phyloP scores from a whole-genome alignment of 768 basidiomycete genomes.

The Vararia minispora region DNA sequence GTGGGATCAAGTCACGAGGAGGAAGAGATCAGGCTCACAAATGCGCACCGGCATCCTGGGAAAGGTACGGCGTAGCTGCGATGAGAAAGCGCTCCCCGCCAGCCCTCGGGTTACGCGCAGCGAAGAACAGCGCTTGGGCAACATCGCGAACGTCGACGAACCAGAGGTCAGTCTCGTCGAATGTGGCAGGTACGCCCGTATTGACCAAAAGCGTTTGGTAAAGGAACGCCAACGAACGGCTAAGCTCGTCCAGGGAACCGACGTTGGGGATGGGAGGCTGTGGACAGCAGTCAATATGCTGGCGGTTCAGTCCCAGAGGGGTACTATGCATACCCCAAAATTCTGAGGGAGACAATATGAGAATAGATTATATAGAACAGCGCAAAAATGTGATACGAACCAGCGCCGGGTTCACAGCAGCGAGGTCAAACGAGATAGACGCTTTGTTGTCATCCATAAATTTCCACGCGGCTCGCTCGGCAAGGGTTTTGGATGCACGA shows the following conservation, averaged over 20 bases:
- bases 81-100: too few relatives aligned
- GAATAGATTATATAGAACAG: too few relatives aligned
- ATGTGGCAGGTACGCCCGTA: background rate
- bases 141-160: slow-evolving; percentile 25
- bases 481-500: slow-evolving; percentile 23
- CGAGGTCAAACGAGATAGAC: slow-evolving; percentile 22
- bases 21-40: too few relatives aligned
- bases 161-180: slow-evolving; percentile 5
- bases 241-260: slow-evolving; percentile 20
- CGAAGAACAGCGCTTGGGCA: slow-evolving; percentile 16
- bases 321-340: too few relatives aligned
- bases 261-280: slow-evolving; percentile 20
- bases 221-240: slow-evolving; percentile 17
- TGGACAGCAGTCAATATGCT: too few relatives aligned
- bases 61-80: too few relatives aligned
- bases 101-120: slow-evolving; percentile 18
- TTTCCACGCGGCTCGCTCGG: slow-evolving; percentile 28
- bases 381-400: too few relatives aligned
- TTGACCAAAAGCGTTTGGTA: slow-evolving; percentile 4
- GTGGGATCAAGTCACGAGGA: too few relatives aligned
- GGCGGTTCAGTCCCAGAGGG: too few relatives aligned
- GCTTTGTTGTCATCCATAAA: slow-evolving; percentile 19
- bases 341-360: too few relatives aligned
- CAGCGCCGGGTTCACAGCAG: slow-evolving; percentile 24
- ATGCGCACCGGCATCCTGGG: too few relatives aligned